These are phyloP conservation scores for Albophoma yamanashiensis DNA, from an alignment of 2,329 filamentous ascomycete species.

Conservation along the genomic window DNA sequence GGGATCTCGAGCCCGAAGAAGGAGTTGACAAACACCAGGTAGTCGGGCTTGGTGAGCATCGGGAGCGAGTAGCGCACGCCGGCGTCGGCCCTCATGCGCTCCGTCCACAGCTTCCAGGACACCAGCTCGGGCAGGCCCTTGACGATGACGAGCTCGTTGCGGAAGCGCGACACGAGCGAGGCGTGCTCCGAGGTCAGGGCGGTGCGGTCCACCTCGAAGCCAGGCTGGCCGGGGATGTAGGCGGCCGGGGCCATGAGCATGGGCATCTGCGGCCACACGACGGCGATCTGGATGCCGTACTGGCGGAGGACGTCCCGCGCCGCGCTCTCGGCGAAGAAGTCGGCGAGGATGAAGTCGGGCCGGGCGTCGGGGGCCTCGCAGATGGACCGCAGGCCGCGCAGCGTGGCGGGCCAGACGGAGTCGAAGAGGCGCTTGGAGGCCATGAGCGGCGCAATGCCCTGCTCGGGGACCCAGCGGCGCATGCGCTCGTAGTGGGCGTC, in stretches of 20 bases:
- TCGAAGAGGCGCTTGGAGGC: slow-evolving; percentile 26
- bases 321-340: slow-evolving; percentile 29
- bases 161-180: slow-evolving; percentile 23
- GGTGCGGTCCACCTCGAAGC: slow-evolving; percentile 23
- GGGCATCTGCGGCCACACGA: slow-evolving; percentile 30
- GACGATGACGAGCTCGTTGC: slow-evolving; percentile 20
- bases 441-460: slow-evolving; percentile 20
- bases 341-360: slow-evolving; percentile 29
- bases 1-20: slow-evolving; percentile 32
- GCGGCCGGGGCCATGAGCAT: slow-evolving; percentile 21
- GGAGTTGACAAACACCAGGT: slow-evolving; percentile 31
- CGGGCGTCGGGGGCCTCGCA: background rate
- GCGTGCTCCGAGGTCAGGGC: slow-evolving; percentile 26
- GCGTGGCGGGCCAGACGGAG: slow-evolving; percentile 22
- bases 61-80: slow-evolving; percentile 21
- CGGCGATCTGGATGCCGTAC: slow-evolving; percentile 25
- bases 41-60: slow-evolving; percentile 22
- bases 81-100: slow-evolving; percentile 19
- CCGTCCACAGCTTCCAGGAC: slow-evolving; percentile 17
- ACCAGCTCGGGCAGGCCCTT: slow-evolving; percentile 17
- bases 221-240: slow-evolving; percentile 30
- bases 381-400: slow-evolving; percentile 8
- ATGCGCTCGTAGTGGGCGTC: slow-evolving; percentile 23
- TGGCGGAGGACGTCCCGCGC: slow-evolving; percentile 27
- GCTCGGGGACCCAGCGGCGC: slow-evolving; percentile 19